Evolutionary conservation across 2,329 filamentous ascomycete species (phyloP), one percentile per base, ranked within the genome.

Genomic region (Magnaporthiopsis incrustans): DNA sequence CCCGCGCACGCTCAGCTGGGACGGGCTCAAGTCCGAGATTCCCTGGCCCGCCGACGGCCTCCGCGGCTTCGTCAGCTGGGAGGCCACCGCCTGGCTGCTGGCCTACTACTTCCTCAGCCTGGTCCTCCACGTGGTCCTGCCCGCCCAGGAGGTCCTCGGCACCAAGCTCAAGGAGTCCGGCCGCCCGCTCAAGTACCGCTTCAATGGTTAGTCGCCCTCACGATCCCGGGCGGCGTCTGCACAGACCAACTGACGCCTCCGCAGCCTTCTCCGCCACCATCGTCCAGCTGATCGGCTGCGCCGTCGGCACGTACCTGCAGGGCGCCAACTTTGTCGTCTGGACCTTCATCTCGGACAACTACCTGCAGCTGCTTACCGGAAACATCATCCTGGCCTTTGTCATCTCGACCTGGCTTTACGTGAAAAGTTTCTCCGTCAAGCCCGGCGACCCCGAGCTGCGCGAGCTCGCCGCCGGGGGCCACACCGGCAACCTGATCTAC

Each of bases 271-370:
- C 81, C 67, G 90, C 89, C 22, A 87, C 88, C 64, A 76, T 91
- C 60, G 79, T 89, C 66, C 91, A 88, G 62, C 78, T 95, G 60
- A 80, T 82, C 12, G 79, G 87, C 7, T 82, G 88, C 60, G 86
- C 85, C 35, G 85, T 86, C 4, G 91, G 91, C 57, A 96, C 91
- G 3, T 78, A 86, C 59, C 76, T 86, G 4, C 83, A 92, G 67
- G 92, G 92, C 60, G 84, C 90, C 53, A 82, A 92, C 32, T 96
- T 94, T 70, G 81, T 84, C 8, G 83, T 96, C 61, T 97, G 92
- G 92, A 90, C 87, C 32, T 97, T 91, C 77, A 91, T 97, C 72
- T 88, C 89, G 79, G 86, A 95, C 71, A 92, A 97, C 77, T 94
- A 92, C 72, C 73, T 94, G 60, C 90, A 92, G 73, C 82, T 97